Conservation (phyloP, 2,329 filamentous ascomycete species). For the Aspergillus fructus region DNA sequence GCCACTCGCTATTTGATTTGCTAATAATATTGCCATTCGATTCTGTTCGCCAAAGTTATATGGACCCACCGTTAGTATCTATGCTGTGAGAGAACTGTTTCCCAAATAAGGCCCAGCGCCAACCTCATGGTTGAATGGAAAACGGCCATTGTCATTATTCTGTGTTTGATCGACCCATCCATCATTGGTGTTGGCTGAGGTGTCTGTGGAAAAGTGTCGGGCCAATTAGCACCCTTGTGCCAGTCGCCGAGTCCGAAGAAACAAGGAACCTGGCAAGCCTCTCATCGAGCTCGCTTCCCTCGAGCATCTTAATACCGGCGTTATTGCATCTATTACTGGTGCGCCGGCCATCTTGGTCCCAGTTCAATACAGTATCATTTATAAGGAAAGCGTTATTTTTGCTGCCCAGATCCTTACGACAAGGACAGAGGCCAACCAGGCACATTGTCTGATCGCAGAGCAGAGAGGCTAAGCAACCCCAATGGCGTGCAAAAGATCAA, state of each 20-base stretch:
- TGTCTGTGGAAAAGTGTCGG: background rate
- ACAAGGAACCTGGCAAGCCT: background rate
- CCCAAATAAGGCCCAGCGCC: background rate
- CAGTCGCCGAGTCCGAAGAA: background rate
- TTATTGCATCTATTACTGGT: conserved; percentile 5
- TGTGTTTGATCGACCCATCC: background rate
- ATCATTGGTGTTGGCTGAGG: background rate
- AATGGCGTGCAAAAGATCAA: background rate
- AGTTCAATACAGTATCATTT: background rate
- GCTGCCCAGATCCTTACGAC: background rate
- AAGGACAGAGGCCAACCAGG: background rate
- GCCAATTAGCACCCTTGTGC: background rate
- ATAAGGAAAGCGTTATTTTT: background rate
- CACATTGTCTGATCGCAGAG: background rate
- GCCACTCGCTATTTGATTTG: conserved; percentile 1
- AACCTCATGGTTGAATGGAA: background rate
- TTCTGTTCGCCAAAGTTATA: background rate
- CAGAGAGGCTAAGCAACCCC: background rate
- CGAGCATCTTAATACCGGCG: conserved; percentile 3
- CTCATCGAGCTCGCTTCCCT: background rate
- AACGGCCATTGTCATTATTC: background rate
- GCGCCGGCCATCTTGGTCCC: background rate
- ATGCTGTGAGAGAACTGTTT: background rate
- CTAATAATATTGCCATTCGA: background rate
- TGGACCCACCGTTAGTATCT: background rate